phyloP scores from a whole-genome alignment of 2,329 filamentous ascomycete species.

The Trichoderma gracile region DNA sequence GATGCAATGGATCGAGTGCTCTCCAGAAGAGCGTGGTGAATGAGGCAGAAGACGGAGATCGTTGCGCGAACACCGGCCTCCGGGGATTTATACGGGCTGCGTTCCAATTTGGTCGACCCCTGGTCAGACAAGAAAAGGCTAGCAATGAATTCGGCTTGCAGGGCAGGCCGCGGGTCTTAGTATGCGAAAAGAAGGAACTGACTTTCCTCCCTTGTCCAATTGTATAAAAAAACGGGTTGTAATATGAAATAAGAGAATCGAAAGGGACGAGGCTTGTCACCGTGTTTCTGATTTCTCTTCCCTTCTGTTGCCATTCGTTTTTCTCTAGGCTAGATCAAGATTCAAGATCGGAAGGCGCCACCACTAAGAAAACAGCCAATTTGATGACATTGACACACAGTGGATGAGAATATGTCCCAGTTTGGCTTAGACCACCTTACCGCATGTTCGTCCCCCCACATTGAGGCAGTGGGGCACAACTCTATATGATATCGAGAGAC shows the following conservation, averaged over 20 bases:
- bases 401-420: neutral
- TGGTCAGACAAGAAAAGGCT: slow-evolving; percentile 7
- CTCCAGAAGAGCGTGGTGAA: neutral
- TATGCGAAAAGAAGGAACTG: neutral
- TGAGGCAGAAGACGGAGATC: neutral
- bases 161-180: neutral
- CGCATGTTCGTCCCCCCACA: slow-evolving; percentile 8
- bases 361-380: neutral
- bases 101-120: slow-evolving; percentile 3
- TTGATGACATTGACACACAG: neutral
- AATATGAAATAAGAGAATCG: neutral
- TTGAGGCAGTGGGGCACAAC: neutral
- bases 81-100: neutral
- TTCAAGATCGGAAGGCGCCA: slow-evolving; percentile 18
- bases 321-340: neutral
- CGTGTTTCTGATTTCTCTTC: neutral
- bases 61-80: neutral
- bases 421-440: slow-evolving; percentile 1
- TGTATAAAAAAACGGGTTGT: neutral
- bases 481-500: neutral
- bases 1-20: neutral
- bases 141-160: neutral
- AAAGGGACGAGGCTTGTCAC: neutral
- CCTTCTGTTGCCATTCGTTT: neutral
- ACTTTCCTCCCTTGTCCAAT: neutral